Conservation (phyloP, 345 rosid species). For the Melastoma malabathricum region DNA sequence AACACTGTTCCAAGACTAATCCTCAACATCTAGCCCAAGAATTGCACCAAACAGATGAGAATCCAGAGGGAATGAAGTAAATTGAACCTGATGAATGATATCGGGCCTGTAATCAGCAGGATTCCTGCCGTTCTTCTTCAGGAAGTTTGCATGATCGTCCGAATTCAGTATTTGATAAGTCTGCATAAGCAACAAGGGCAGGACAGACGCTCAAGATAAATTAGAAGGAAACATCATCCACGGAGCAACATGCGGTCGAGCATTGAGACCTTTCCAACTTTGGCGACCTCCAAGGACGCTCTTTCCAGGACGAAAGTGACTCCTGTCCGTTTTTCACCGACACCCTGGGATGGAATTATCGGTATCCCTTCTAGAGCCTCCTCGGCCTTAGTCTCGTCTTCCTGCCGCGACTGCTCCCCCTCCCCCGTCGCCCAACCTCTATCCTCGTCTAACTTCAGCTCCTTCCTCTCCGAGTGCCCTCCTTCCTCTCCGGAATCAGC, state of each 20-base stretch:
- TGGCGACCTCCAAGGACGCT: conserved; percentile 84
- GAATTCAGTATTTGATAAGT: conserved; percentile 74
- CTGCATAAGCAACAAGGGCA: conserved; percentile 22
- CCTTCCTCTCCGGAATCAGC: conserved; percentile 26
- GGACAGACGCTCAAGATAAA: background rate
- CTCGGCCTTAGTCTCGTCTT: conserved; percentile 13
- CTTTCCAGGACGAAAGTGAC: conserved; percentile 70
- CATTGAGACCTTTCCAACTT: conserved; percentile 69
- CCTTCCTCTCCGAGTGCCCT: conserved; percentile 10
- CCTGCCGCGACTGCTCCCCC: conserved; percentile 12
- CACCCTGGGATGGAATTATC: conserved; percentile 15
- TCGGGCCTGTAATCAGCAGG: conserved; percentile 85
- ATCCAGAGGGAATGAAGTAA: too few relatives aligned
- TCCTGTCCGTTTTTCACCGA: conserved; percentile 21
- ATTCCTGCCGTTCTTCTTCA: conserved; percentile 52
- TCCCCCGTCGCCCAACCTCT: conserved; percentile 11
- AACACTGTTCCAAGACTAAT: too few relatives aligned
- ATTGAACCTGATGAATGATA: conserved; percentile 62
- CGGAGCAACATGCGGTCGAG: background rate
- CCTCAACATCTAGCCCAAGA: too few relatives aligned
- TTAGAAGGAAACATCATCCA: background rate
- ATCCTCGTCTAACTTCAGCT: conserved; percentile 11
- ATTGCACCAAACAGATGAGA: too few relatives aligned
- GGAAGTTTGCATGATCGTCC: conserved; percentile 75
- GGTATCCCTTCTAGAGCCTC: conserved; percentile 49